These are phyloP conservation scores for Leccinum aurantiacum DNA, from an alignment of 768 basidiomycete species.

Conservation along the genomic window DNA sequence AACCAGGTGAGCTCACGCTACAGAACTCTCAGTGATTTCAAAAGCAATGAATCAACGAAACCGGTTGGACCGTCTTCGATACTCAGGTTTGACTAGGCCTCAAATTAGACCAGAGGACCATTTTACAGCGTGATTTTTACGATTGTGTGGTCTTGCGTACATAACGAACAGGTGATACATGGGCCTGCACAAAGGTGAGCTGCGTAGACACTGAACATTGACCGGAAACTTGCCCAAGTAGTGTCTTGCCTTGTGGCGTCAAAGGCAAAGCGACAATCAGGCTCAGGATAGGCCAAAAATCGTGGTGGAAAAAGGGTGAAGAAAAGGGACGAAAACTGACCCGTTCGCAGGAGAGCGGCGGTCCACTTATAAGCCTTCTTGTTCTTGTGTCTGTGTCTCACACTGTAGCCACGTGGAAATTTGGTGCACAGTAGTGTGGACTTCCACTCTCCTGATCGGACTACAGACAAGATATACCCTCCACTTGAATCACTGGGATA, in stretches of 20 bases:
- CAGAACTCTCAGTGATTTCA: background rate
- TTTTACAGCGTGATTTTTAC: background rate
- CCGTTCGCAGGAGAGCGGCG: background rate
- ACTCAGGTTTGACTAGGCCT: background rate
- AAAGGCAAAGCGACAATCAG: background rate
- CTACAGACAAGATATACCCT: no score
- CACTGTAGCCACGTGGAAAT: background rate
- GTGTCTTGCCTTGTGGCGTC: background rate
- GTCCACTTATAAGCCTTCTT: background rate
- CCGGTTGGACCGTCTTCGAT: background rate
- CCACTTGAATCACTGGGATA: no score
- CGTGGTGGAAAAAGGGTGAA: background rate
- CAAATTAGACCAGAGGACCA: background rate
- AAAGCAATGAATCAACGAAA: background rate
- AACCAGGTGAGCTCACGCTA: background rate
- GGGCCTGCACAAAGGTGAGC: background rate
- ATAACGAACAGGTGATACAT: background rate
- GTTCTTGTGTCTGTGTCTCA: background rate
- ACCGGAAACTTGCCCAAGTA: background rate
- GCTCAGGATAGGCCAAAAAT: background rate
- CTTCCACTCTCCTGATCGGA: background rate
- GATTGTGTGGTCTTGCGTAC: background rate
- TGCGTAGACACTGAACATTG: background rate
- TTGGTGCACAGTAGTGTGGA: background rate
- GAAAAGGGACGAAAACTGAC: background rate